Percentiles rank a stretch among this genome's conserved stretches.
Evolutionary conservation across 257 asterid genomes (phyloP).

Genomic region (Agastache rugosa): DNA sequence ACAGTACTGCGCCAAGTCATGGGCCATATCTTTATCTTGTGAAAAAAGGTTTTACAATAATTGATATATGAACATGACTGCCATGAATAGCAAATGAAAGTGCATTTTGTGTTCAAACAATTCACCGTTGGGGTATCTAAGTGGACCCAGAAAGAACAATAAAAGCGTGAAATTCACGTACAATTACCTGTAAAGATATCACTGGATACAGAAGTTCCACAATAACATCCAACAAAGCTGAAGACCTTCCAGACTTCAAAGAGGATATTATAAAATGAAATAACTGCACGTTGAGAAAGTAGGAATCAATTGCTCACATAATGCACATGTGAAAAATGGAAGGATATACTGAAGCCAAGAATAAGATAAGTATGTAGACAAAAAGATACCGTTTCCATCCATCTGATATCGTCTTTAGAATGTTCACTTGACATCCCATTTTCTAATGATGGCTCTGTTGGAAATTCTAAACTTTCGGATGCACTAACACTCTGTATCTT

Average conservation of each 20-base stretch:
- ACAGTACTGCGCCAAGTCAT: slow-evolving; percentile 12
- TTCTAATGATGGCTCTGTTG: slow-evolving; percentile 48
- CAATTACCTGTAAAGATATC: slow-evolving; percentile 84
- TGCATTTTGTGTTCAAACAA: slow-evolving; percentile 22
- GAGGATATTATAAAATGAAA: slow-evolving; percentile 92
- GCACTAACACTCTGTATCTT: slow-evolving; percentile 69
- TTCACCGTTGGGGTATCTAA: slow-evolving; percentile 28
- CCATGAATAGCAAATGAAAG: slow-evolving; percentile 22
- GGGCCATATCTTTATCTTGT: not conserved
- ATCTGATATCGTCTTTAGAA: slow-evolving; percentile 81
- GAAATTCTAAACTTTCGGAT: slow-evolving; percentile 58
- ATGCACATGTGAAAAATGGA: slow-evolving; percentile 42
- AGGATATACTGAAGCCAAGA: slow-evolving; percentile 28
- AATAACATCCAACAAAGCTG: slow-evolving; percentile 85
- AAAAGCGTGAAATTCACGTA: slow-evolving; percentile 17
- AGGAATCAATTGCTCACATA: slow-evolving; percentile 19
- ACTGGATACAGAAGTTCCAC: slow-evolving; percentile 90
- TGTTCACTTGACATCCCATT: slow-evolving; percentile 60
- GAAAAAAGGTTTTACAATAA: not conserved
- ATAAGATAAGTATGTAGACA: slow-evolving; percentile 29
- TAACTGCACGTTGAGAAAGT: slow-evolving; percentile 59
- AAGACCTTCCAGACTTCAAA: slow-evolving; percentile 96
- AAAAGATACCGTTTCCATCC: slow-evolving; percentile 97
- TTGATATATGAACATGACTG: slow-evolving; percentile 20
- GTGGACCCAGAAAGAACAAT: slow-evolving; percentile 6